Base-by-base conservation (phyloP, 1,139 yeast species). In the Nakaseomyces sp. region DNA sequence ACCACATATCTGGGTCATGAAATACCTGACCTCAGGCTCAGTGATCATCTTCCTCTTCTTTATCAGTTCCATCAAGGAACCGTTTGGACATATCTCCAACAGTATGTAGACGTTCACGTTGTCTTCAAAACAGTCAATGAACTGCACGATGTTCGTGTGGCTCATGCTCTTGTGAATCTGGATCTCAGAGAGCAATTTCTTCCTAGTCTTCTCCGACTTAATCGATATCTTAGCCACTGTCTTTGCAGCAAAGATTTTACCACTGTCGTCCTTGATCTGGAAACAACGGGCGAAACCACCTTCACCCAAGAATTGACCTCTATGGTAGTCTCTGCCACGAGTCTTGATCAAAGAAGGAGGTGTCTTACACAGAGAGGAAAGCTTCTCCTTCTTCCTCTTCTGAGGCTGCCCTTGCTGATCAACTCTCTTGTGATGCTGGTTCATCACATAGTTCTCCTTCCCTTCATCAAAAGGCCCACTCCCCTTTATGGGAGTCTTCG, bases 201-300 rank as follows among this genome's bases (percentile, higher is more conserved):
- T 83, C 58, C 86, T 81, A 17, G 96, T 88, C 71, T 91, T 91
- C 58, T 86, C 95, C 51, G 85, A 82, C 55, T 82, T 84, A 53
- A 93, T 82, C 15, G 96, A 87, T 1, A 89, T 89, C 66, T 91
- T 93, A 42, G 99, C 98, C 37, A 93, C 95, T 0, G 98, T 93
- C 61, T 93, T 93, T 29, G 99, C 99, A 24, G 98, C 99, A 66
- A 74, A 91, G 3, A 87, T 76, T 59, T 80, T 78, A 31, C 97
- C 97, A 49, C 76, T 72, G 50, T 89, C 82, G 63, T 87, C 95
- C 61, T 84, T 86, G 73, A 93, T 93, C 65, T 91, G 96, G 68
- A 93, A 93, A 64, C 98, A 93, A 61, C 98, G 79, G 16, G 98
- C 99, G 71, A 93, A 93, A 0, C 99, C 99, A 47, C 99, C 99